phyloP scores from a whole-genome alignment of 768 basidiomycete genomes.

The Dioszegia hungarica region DNA sequence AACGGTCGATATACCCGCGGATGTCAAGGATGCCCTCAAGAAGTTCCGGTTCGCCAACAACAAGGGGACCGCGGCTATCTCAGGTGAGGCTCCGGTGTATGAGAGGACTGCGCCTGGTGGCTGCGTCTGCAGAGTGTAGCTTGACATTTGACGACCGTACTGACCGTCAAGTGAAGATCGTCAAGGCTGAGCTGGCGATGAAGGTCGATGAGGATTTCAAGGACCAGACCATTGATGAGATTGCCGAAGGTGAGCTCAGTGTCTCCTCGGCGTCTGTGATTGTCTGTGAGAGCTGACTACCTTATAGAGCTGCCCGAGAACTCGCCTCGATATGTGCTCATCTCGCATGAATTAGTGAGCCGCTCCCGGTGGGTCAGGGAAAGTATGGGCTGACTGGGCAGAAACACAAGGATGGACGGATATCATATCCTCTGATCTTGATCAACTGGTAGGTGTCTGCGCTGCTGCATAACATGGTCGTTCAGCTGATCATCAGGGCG shows the following conservation, averaged over 20 bases:
- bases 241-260: slow-evolving; percentile 72
- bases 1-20: slow-evolving; percentile 80
- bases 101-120: not conserved
- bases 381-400: not conserved
- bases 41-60: slow-evolving; percentile 74
- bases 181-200: slow-evolving; percentile 74
- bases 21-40: slow-evolving; percentile 70
- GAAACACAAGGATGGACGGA: slow-evolving; percentile 72
- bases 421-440: slow-evolving; percentile 75
- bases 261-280: not conserved
- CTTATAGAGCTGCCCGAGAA: slow-evolving; percentile 82
- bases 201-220: slow-evolving; percentile 77
- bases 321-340: slow-evolving; percentile 75
- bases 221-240: slow-evolving; percentile 69
- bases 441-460: slow-evolving; percentile 62
- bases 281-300: slow-evolving; percentile 1
- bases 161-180: slow-evolving; percentile 65
- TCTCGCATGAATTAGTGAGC: slow-evolving; percentile 67
- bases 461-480: not conserved
- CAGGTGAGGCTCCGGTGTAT: slow-evolving; percentile 24
- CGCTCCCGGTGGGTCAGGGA: not conserved
- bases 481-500: slow-evolving; percentile 50
- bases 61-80: slow-evolving; percentile 60
- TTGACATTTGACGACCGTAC: not conserved
- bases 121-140: too few species aligned